Base-by-base conservation (phyloP, 805 yeast genomes). In the Yarrowia sp. region DNA sequence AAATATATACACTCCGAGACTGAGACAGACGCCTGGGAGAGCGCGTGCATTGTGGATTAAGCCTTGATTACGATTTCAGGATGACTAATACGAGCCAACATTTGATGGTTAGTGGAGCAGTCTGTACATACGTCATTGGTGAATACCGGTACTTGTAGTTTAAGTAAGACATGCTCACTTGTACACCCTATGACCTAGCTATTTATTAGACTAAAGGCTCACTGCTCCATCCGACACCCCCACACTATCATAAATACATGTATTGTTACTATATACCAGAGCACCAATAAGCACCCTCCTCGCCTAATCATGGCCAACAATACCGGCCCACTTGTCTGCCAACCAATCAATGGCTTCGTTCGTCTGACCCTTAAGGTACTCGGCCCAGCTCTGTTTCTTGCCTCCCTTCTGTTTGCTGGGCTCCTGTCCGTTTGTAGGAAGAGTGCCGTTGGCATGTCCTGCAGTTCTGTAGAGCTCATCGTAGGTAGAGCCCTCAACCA, bases 401-500 rank as follows among this genome's bases (percentile, higher is more conserved):
- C 42, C 45, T 4, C 43, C 64, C 35, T 38, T 40, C 22, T 36
- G 61, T 36, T 14, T 35, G 42, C 46, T 59, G 42, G 65, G 65
- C 52, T 59, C 65, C 52, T 59, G 65, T 8, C 65, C 65, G 22
- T 14, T 45, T n/a, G 65, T 59, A 8, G 65, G 65, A 8, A n/a
- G 35, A 32, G 41, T n/a, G 3, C 65, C 65, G 22, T 59, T 59
- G 36, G 35, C 52, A 59, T 43, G 65, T 4, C 46, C 68, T 8
- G 49, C 55, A 10, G 36, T 42, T 55, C 70, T 69, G 53, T 70
- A 72, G 49, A 72, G 65, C n/a, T 64, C 70, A 14, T 75, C 77
- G 59, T 75, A 78, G 1, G 79, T 75, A 2, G 80, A 75, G 40
- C 74, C 71, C 36, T 71, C 58, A 26, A 79, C 68, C 41, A 72